Percentiles rank a stretch among this genome's conserved stretches.
phyloP scores from a whole-genome alignment of 192 early-diverging fungal species.

The Umbelopsis ramanniana region DNA sequence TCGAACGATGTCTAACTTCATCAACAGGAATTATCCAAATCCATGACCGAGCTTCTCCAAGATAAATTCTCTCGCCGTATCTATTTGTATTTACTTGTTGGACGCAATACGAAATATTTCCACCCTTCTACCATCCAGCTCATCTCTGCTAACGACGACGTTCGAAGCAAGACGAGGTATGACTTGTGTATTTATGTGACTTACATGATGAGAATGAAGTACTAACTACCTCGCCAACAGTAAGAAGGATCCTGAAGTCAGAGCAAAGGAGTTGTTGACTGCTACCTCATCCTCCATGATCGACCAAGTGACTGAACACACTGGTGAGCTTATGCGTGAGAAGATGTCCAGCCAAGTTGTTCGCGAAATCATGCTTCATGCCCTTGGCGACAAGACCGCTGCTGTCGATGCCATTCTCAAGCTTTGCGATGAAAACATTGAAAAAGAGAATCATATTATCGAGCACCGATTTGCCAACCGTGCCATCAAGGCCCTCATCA shows the following conservation, averaged over 20 bases:
- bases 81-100: constrained; percentile 79
- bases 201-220: not conserved
- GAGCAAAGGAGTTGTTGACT: constrained; percentile 71
- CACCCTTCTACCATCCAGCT: constrained; percentile 70
- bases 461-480: constrained; percentile 55
- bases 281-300: constrained; percentile 66
- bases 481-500: constrained; percentile 54
- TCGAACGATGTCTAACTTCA: too few relatives aligned
- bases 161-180: constrained; percentile 65
- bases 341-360: constrained; percentile 73
- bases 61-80: constrained; percentile 83
- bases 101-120: constrained; percentile 76
- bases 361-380: constrained; percentile 70
- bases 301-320: constrained; percentile 55
- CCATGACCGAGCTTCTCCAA: constrained; percentile 50
- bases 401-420: constrained; percentile 48
- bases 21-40: constrained; percentile 48
- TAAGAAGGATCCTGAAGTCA: constrained; percentile 82
- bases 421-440: constrained; percentile 42
- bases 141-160: constrained; percentile 67
- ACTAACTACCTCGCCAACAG: constrained; percentile 34
- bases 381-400: constrained; percentile 49
- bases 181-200: not conserved
- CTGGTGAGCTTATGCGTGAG: constrained; percentile 63
- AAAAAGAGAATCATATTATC: constrained; percentile 45